A percentile compares a stretch with the other conserved stretches of the same genome.
These are phyloP conservation scores for Aspergillus arachidicola DNA, from an alignment of 2,329 filamentous ascomycete species.

Conservation along the genomic window DNA sequence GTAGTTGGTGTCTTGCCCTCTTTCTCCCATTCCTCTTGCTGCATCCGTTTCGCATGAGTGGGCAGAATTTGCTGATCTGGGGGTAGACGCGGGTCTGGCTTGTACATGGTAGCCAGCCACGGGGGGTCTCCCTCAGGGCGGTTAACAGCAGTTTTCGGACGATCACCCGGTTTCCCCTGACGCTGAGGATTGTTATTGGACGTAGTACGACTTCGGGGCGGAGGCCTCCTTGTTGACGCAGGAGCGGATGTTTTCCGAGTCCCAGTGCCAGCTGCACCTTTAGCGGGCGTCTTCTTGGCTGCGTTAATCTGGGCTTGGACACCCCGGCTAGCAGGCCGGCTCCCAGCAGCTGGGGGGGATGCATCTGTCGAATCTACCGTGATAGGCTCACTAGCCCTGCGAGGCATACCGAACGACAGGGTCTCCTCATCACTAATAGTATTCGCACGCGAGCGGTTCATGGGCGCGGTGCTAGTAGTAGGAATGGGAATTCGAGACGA, in stretches of 20 bases:
- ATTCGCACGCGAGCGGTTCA: constrained; percentile 61
- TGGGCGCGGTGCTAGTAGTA: constrained; percentile 75
- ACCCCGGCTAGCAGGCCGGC: constrained; percentile 37
- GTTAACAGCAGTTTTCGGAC: constrained; percentile 59
- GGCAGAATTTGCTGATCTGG: constrained; percentile 95
- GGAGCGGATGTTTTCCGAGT: constrained; percentile 44
- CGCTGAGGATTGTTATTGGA: constrained; percentile 48
- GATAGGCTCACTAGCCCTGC: constrained; percentile 65
- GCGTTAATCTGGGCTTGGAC: constrained; percentile 30
- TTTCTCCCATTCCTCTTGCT: constrained; percentile 93
- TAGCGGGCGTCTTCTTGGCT: constrained; percentile 34
- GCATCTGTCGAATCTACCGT: constrained; percentile 26
- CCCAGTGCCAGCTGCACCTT: constrained; percentile 27
- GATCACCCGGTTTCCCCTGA: constrained; percentile 63
- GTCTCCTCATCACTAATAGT: constrained; percentile 64
- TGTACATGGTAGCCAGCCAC: constrained; percentile 93
- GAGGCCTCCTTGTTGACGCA: constrained; percentile 43
- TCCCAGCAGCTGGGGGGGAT: constrained; percentile 29
- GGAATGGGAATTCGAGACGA: constrained; percentile 84
- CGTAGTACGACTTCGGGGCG: constrained; percentile 38
- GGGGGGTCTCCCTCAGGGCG: constrained; percentile 91
- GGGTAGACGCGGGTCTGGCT: constrained; percentile 88
- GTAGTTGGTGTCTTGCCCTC: constrained; percentile 83
- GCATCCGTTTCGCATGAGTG: constrained; percentile 85
- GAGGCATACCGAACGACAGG: constrained; percentile 62